Conservation (phyloP, 1,284 basidiomycete species). For the Neonothopanus nambi region DNA sequence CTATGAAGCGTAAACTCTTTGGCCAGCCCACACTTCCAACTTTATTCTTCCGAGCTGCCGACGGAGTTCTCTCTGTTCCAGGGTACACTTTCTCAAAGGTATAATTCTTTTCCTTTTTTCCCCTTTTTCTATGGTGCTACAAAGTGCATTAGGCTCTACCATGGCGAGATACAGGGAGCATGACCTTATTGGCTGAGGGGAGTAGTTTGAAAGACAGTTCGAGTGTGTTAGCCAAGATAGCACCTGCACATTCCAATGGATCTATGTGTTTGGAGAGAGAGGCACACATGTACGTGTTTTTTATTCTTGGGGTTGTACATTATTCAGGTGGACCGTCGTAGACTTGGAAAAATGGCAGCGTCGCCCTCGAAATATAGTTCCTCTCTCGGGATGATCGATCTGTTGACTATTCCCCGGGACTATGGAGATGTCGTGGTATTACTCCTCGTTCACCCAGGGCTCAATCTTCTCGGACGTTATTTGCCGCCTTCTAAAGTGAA, state of each 20-base stretch:
- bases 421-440: conserved; percentile 68
- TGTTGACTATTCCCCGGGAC: conserved; percentile 60
- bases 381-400: conserved; percentile 60
- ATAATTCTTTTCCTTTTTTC: conserved; percentile 7
- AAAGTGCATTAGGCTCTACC: conserved; percentile 43
- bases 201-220: conserved; percentile 69
- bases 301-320: neutral
- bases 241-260: conserved; percentile 65
- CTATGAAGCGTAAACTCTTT: conserved; percentile 45
- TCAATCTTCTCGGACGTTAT: conserved; percentile 65
- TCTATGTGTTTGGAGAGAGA: conserved; percentile 72
- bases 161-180: conserved; percentile 72
- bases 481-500: conserved; percentile 68
- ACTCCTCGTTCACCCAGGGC: conserved; percentile 63
- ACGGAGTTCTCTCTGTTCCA: conserved; percentile 60
- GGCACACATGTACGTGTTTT: conserved; percentile 58
- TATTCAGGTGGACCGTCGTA: conserved; percentile 25
- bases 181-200: conserved; percentile 67
- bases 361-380: conserved; percentile 52
- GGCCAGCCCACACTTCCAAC: conserved; percentile 47
- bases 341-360: conserved; percentile 53
- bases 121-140: neutral
- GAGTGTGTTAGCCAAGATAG: conserved; percentile 69
- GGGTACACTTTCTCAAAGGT: conserved; percentile 73
- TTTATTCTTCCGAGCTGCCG: conserved; percentile 44